Evolutionary conservation across 164 flowering plant genomes (phyloP).

Genomic region (Vitis rotundifolia): DNA sequence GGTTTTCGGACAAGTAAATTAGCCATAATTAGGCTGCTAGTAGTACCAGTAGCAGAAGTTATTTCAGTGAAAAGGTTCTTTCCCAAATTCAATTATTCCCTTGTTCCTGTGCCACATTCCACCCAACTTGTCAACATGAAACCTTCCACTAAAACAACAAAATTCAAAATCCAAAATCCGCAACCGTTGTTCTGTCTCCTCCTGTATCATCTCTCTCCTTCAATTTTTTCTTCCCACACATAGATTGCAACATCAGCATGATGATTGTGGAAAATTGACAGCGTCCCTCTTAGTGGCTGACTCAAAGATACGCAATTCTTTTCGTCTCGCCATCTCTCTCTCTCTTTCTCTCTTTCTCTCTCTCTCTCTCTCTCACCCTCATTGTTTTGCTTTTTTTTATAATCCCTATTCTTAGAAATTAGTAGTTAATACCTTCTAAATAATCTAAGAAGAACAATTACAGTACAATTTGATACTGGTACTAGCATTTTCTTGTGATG

Average conservation of each 20-base stretch:
- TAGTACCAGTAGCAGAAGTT: neutral
- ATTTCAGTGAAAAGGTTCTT: neutral
- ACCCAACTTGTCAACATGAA: constrained; percentile 18
- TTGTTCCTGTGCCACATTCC: constrained; percentile 13
- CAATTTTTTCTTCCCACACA: constrained; percentile 6
- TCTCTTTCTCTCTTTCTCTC: neutral
- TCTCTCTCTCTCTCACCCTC: neutral
- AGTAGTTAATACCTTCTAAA: too few relatives aligned
- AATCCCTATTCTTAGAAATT: too few relatives aligned
- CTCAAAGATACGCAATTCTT: constrained; percentile 34
- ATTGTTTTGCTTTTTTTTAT: too few relatives aligned
- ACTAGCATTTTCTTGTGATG: neutral
- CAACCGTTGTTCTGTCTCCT: constrained; percentile 8
- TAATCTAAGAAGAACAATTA: too few relatives aligned
- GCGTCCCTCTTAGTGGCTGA: constrained; percentile 30
- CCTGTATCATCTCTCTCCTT: constrained; percentile 4
- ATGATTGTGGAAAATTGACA: constrained; percentile 38
- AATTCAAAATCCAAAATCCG: constrained; percentile 17
- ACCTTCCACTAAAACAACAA: neutral
- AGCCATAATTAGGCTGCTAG: neutral
- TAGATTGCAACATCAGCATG: constrained; percentile 19
- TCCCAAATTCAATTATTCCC: constrained; percentile 11
- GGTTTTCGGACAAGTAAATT: too few relatives aligned
- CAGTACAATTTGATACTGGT: too few relatives aligned
- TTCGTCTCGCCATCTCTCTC: neutral